These are phyloP conservation scores for Malassezia brasiliensis DNA, from an alignment of 1,284 basidiomycete genomes.

Conservation along the genomic window DNA sequence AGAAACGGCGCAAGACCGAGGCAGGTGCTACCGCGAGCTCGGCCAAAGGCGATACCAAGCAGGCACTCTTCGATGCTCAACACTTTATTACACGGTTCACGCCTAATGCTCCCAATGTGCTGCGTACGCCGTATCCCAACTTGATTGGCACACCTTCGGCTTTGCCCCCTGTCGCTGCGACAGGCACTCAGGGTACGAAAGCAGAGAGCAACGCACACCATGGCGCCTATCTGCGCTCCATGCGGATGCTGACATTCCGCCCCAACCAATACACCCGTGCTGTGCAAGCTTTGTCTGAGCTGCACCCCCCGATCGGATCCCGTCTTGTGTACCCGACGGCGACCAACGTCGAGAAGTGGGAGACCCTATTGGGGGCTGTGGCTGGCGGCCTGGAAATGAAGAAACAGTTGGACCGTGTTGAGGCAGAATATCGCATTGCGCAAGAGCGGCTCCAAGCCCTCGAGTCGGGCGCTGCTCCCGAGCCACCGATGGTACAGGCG, in stretches of 20 bases:
- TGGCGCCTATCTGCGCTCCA: conserved; percentile 43
- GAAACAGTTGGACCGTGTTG: conserved; percentile 41
- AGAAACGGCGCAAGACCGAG: conserved; percentile 27
- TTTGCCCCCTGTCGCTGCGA: conserved; percentile 31
- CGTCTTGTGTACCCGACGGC: conserved; percentile 42
- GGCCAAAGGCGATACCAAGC: conserved; percentile 34
- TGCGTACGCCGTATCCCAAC: conserved; percentile 36
- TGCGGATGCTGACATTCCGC: conserved; percentile 38
- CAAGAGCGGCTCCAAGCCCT: conserved; percentile 12
- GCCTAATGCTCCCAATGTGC: conserved; percentile 12
- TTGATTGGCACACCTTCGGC: conserved; percentile 41
- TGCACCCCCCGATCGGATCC: conserved; percentile 30
- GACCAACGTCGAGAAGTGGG: conserved; percentile 46
- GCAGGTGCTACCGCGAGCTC: neutral
- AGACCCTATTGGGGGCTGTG: conserved; percentile 44
- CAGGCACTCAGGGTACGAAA: conserved; percentile 12
- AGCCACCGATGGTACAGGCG: neutral
- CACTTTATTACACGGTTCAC: conserved; percentile 42
- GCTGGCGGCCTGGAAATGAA: conserved; percentile 43
- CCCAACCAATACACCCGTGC: conserved; percentile 31
- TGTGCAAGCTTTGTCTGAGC: conserved; percentile 34
- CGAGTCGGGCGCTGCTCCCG: neutral
- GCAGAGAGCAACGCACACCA: conserved; percentile 24
- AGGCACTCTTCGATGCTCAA: conserved; percentile 37
- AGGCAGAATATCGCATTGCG: conserved; percentile 22